A percentile compares a stretch with the other conserved stretches of the same genome.
These are phyloP conservation scores for Volvariella surrecta DNA, from an alignment of 1,284 basidiomycete genomes.

Conservation along the genomic window DNA sequence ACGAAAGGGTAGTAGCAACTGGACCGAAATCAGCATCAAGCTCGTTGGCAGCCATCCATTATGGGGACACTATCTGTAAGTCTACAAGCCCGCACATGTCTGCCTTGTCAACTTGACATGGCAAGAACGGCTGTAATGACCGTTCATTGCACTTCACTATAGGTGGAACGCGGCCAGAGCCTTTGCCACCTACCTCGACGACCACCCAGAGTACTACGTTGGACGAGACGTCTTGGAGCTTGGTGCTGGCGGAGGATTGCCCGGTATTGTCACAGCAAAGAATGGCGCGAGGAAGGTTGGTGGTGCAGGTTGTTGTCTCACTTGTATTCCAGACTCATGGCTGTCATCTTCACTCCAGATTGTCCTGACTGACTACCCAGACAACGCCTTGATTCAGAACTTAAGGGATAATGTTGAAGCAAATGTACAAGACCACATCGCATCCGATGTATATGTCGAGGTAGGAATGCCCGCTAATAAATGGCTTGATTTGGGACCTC, in stretches of 20 bases:
- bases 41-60: slow-evolving; percentile 85
- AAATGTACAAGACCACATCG: slow-evolving; percentile 37
- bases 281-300: slow-evolving; percentile 57
- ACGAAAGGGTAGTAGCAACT: slow-evolving; percentile 14
- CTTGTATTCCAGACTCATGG: background rate
- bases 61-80: slow-evolving; percentile 87
- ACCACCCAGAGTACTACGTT: slow-evolving; percentile 35
- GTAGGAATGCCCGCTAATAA: slow-evolving; percentile 24
- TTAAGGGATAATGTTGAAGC: slow-evolving; percentile 59
- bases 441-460: slow-evolving; percentile 33
- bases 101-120: background rate
- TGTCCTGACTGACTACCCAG: slow-evolving; percentile 91
- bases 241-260: slow-evolving; percentile 89
- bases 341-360: slow-evolving; percentile 32
- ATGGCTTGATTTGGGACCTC: background rate
- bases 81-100: background rate
- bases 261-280: slow-evolving; percentile 66
- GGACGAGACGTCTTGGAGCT: slow-evolving; percentile 69
- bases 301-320: slow-evolving; percentile 9
- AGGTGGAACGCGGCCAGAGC: slow-evolving; percentile 85
- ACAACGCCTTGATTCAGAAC: slow-evolving; percentile 72
- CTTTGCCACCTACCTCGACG: slow-evolving; percentile 69
- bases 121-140: slow-evolving; percentile 3
- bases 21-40: slow-evolving; percentile 51
- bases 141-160: background rate